Conservation (phyloP, 768 basidiomycete genomes). For the Neoboletus brunneissimus region DNA sequence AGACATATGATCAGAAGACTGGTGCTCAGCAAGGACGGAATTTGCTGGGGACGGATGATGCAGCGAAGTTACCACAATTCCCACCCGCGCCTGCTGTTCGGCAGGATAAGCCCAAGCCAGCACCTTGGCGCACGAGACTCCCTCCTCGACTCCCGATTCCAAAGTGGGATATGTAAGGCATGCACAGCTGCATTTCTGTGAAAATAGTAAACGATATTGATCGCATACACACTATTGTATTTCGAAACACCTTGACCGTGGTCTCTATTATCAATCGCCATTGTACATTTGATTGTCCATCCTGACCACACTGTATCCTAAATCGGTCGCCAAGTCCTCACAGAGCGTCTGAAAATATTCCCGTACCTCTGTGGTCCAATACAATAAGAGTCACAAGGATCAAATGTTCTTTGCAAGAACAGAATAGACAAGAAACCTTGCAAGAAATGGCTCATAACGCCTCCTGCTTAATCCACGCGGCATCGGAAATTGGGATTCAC, state of each 20-base stretch:
- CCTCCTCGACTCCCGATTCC: conserved; percentile 32
- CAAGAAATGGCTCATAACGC: too few species aligned
- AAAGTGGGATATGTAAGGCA: conserved; percentile 26
- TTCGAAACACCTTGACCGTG: neutral
- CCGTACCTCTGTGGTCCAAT: too few species aligned
- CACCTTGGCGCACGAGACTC: conserved; percentile 25
- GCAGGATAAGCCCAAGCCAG: conserved; percentile 7
- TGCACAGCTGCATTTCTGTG: neutral
- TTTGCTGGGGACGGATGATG: neutral
- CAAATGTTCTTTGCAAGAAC: too few species aligned
- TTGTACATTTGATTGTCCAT: too few species aligned
- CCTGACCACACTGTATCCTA: too few species aligned
- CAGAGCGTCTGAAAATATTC: too few species aligned
- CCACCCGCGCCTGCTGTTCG: neutral
- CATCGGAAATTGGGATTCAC: too few species aligned
- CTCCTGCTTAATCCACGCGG: too few species aligned
- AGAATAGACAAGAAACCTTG: too few species aligned
- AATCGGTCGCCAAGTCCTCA: too few species aligned
- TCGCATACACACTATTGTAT: neutral
- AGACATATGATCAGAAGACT: neutral
- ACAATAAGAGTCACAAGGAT: too few species aligned
- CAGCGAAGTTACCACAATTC: neutral
- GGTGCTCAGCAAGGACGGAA: neutral
- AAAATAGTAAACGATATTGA: neutral
- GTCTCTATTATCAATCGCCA: neutral